phyloP scores from a whole-genome alignment of 2,329 filamentous ascomycete genomes.

The Pyrenophora seminiperda region DNA sequence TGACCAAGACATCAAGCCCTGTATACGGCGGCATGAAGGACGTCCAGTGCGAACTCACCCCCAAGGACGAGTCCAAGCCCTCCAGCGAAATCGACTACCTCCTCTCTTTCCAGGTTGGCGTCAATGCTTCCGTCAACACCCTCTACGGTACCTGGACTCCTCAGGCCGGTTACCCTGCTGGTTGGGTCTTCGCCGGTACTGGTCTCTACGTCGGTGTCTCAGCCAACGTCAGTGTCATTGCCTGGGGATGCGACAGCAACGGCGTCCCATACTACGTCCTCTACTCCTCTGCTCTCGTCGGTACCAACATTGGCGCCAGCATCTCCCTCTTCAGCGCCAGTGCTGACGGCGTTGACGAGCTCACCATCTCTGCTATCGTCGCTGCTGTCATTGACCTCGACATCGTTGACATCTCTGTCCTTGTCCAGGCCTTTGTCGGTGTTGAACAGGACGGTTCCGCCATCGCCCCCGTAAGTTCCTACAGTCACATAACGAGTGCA shows the following conservation, averaged over 20 bases:
- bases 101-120: constrained; percentile 24
- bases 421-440: constrained; percentile 4
- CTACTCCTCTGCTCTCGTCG: constrained; percentile 16
- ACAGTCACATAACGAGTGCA: neutral
- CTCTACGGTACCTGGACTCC: constrained; percentile 24
- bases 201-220: constrained; percentile 20
- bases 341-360: constrained; percentile 13
- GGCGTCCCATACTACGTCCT: constrained; percentile 16
- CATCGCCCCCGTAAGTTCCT: too few relatives aligned
- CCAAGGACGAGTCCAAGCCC: constrained; percentile 8
- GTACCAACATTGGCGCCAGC: constrained; percentile 17
- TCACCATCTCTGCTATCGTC: constrained; percentile 10
- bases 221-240: constrained; percentile 18
- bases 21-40: constrained; percentile 19
- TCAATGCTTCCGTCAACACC: constrained; percentile 19
- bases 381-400: constrained; percentile 5
- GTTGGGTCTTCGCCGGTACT: constrained; percentile 17
- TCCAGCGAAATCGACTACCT: constrained; percentile 22
- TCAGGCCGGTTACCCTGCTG: neutral
- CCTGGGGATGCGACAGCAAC: constrained; percentile 25
- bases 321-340: constrained; percentile 25
- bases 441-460: constrained; percentile 16
- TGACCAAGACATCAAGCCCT: constrained; percentile 20
- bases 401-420: constrained; percentile 11
- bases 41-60: constrained; percentile 26